phyloP scores from a whole-genome alignment of 2,329 filamentous ascomycete species.

The Xenoacremonium recifei region DNA sequence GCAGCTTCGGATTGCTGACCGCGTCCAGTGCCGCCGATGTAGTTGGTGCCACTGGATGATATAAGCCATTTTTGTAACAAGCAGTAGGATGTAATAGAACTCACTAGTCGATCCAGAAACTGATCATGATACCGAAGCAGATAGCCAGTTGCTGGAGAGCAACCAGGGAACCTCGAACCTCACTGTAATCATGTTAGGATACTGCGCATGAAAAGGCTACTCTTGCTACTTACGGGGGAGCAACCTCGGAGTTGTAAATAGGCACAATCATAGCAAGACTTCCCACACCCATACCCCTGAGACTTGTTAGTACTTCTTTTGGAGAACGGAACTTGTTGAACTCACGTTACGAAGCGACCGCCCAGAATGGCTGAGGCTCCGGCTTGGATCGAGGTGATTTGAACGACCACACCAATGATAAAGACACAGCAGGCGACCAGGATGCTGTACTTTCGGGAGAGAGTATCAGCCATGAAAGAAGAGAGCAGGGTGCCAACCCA shows the following conservation, averaged over 20 bases:
- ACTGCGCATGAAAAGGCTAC: not conserved
- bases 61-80: not conserved
- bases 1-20: constrained; percentile 61
- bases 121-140: constrained; percentile 63
- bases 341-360: constrained; percentile 67
- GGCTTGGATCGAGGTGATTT: constrained; percentile 57
- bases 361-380: constrained; percentile 63
- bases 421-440: constrained; percentile 66
- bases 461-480: constrained; percentile 67
- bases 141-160: constrained; percentile 53
- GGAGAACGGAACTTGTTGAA: not conserved
- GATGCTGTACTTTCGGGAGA: constrained; percentile 69
- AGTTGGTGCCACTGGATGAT: constrained; percentile 54
- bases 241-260: constrained; percentile 48
- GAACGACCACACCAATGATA: constrained; percentile 67
- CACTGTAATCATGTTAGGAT: constrained; percentile 17
- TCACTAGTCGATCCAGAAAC: constrained; percentile 61
- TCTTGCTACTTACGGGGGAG: constrained; percentile 34
- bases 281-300: constrained; percentile 64
- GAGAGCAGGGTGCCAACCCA: constrained; percentile 73
- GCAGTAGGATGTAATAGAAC: constrained; percentile 5
- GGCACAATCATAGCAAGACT: constrained; percentile 67
- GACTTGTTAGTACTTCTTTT: not conserved
- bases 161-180: constrained; percentile 42
- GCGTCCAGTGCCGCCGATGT: constrained; percentile 54